These are phyloP conservation scores for Danielia reshetovae DNA, from an alignment of 805 yeast species.

Conservation along the genomic window DNA sequence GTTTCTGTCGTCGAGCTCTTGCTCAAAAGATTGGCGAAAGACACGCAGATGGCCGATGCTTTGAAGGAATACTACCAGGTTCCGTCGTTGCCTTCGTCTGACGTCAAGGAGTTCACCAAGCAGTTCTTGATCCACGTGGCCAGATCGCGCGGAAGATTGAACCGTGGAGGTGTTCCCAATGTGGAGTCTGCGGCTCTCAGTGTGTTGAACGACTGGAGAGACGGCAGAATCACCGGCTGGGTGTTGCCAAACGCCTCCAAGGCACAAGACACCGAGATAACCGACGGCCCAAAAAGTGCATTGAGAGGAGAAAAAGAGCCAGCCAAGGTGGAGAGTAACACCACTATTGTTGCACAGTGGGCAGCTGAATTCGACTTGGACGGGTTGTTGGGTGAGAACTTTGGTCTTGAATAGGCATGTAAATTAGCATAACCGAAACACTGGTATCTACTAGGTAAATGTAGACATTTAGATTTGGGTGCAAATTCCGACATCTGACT, in stretches of 20 bases:
- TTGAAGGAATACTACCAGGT: slow-evolving; percentile 70
- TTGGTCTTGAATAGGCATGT: slow-evolving; percentile 23
- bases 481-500: neutral
- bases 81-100: slow-evolving; percentile 72
- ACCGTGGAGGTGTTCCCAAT: slow-evolving; percentile 92
- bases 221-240: slow-evolving; percentile 93
- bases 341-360: slow-evolving; percentile 86
- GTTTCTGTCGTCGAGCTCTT: slow-evolving; percentile 73
- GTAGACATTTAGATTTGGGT: too few species aligned
- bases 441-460: too few species aligned
- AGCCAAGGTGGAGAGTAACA: slow-evolving; percentile 55
- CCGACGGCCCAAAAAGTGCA: slow-evolving; percentile 35
- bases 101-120: slow-evolving; percentile 74
- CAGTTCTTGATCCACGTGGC: slow-evolving; percentile 91
- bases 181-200: slow-evolving; percentile 77
- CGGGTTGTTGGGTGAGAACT: slow-evolving; percentile 57
- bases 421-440: neutral
- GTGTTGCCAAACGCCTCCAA: slow-evolving; percentile 61
- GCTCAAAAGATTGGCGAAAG: slow-evolving; percentile 70
- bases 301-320: slow-evolving; percentile 43
- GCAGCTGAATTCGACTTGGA: slow-evolving; percentile 92
- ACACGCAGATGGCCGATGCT: slow-evolving; percentile 70
- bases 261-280: slow-evolving; percentile 25
- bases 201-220: slow-evolving; percentile 93
- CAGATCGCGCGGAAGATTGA: slow-evolving; percentile 85